Base-by-base conservation (phyloP, 164 flowering plant species). In the Chloranthus sessilifolius region DNA sequence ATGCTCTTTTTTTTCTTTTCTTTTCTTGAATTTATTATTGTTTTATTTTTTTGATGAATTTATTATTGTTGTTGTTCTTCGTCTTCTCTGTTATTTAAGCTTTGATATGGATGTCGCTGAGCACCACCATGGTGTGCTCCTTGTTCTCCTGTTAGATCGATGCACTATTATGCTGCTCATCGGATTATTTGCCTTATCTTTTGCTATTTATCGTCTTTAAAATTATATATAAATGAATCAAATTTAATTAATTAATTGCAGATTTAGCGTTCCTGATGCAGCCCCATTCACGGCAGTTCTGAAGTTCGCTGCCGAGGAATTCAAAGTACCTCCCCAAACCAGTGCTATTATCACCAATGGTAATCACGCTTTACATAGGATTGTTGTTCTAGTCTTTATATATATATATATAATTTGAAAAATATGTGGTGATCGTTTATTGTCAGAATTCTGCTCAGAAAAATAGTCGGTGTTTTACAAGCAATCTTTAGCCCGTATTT, bases 331-430 rank as follows among this genome's bases (percentile, higher is more conserved):
- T 66, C 95, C 95, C 7, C 98, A 91, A 46, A 91, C 98, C 49
- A 88, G 98, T 68, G 98, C 98, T n/a, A 91, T 91, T 72, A 88
- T 91, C 78, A 91, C 98, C 46, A 88, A 91, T 44, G 98, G 98
- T 91, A 19, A 27, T 29, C 16, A 24, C 7, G 10, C 17, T 12
- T n/a, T n/a, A n/a, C n/a, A n/a, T n/a, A n/a, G n/a, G n/a, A n/a
- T n/a, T n/a, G n/a, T n/a, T n/a, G n/a, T n/a, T n/a, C n/a, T n/a
- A n/a, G n/a, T n/a, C n/a, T n/a, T n/a, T n/a, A n/a, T n/a, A n/a
- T n/a, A n/a, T n/a, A n/a, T n/a, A n/a, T n/a, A n/a, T n/a, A n/a
- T n/a, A n/a, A n/a, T n/a, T n/a, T n/a, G n/a, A n/a, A n/a, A n/a
- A n/a, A n/a, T n/a, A n/a, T n/a, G n/a, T n/a, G n/a, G n/a, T n/a